A percentile compares a stretch with the other conserved stretches of the same genome.
Evolutionary conservation across 2,329 filamentous ascomycete genomes (phyloP).

Genomic region (Fusarium sulawesiense): DNA sequence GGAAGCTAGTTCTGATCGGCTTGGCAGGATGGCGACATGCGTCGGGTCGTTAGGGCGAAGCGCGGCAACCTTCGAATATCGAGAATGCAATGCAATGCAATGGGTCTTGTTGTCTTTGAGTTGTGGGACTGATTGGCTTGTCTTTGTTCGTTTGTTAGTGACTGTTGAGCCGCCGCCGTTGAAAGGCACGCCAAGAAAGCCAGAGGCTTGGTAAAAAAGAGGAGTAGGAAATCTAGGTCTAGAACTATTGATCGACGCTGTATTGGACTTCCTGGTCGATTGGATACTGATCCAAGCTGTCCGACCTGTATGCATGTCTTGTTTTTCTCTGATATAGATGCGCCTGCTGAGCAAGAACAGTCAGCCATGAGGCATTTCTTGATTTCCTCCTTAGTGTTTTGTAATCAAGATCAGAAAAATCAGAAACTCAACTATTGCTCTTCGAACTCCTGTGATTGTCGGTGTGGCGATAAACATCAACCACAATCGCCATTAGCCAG

Average conservation of each 20-base stretch:
- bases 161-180: conserved; percentile 5
- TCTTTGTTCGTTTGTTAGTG: conserved; percentile 9
- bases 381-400: not conserved
- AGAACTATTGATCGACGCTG: conserved; percentile 39
- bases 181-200: conserved; percentile 21
- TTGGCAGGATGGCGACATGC: conserved; percentile 39
- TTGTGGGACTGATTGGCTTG: conserved; percentile 12
- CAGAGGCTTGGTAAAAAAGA: conserved; percentile 5
- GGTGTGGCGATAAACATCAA: conserved; percentile 26
- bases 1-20: conserved; percentile 32
- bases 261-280: conserved; percentile 9
- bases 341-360: not conserved
- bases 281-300: conserved; percentile 10
- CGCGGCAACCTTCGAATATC: conserved; percentile 31
- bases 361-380: not conserved
- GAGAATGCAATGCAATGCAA: not conserved
- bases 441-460: not conserved
- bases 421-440: not conserved
- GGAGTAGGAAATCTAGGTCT: conserved; percentile 21
- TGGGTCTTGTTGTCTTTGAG: conserved; percentile 17
- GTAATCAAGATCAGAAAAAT: not conserved
- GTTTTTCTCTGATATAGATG: not conserved
- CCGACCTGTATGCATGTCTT: conserved; percentile 11
- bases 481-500: conserved; percentile 25
- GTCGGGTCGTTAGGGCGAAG: conserved; percentile 34